Evolutionary conservation across 164 flowering plant species (phyloP), one percentile per base, ranked within the genome.

Genomic region (Stephania japonica): DNA sequence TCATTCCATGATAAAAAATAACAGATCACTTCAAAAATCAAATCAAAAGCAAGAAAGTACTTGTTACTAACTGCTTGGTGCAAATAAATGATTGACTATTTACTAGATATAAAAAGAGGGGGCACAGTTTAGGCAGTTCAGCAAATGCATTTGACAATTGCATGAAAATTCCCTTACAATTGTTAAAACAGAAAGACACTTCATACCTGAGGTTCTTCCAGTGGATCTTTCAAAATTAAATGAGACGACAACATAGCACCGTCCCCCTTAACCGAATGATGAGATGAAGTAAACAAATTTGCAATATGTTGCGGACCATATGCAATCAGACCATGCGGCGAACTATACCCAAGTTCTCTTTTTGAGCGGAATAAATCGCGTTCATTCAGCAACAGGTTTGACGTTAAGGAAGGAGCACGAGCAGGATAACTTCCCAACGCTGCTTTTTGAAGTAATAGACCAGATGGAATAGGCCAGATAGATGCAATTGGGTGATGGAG

Each of bases 391-490:
- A 77, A 69, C 62, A 86, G 82, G 63, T 81, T 86, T 49, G 89
- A 77, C 72, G 86, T 72, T 65, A 87, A 75, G 77, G 83, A 83
- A 23, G 85, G 78, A 68, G 44, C 72, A 71, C 76, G 75, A 47
- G 84, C 12, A 67, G 82, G 70, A 68, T 81, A 81, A 75, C 70
- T 85, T 65, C 79, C 85, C 75, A 87, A 94, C 67, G 84, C 72
- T 26, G 83, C 84, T 70, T 84, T 88, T 81, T 93, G 97, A 75
- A 95, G 89, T 50, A 95, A 86, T 72, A 95, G 80, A 73, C 99
- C 99, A 86, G 79, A 87, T 25, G 99, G 97, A 81, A 90, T 91
- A 76, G 99, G 83, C 97, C 97, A 93, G 75, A 93, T 89, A 43
- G 98, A 91, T 64, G 84, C 77, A 67, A 91, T 74, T 19, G 85